phyloP scores from a whole-genome alignment of 805 yeast species.

The Pichia rugopelliculosa region DNA sequence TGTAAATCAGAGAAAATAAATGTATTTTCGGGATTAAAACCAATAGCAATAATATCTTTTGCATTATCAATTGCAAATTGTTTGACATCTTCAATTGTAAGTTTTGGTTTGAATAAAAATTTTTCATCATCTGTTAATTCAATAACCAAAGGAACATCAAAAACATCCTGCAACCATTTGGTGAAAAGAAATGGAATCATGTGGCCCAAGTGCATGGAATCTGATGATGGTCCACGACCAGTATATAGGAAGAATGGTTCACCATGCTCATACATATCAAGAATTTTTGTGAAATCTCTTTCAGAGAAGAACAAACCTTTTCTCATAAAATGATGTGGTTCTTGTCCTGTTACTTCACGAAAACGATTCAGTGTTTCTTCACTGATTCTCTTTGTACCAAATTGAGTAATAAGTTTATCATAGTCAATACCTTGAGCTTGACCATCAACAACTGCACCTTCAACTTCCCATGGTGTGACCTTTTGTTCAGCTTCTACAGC shows the following conservation, averaged over 20 bases:
- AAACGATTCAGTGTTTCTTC: constrained; percentile 71
- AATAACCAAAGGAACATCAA: constrained; percentile 89
- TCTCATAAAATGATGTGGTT: constrained; percentile 84
- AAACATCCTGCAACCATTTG: constrained; percentile 96
- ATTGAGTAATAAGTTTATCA: constrained; percentile 75
- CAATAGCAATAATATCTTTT: constrained; percentile 87
- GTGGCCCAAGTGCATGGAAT: constrained; percentile 94
- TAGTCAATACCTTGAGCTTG: constrained; percentile 86
- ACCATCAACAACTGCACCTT: constrained; percentile 96
- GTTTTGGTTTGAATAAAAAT: constrained; percentile 84
- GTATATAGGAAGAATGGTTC: constrained; percentile 94
- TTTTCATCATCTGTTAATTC: constrained; percentile 97
- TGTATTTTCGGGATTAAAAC: constrained; percentile 91
- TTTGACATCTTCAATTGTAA: constrained; percentile 85
- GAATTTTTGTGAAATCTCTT: constrained; percentile 69
- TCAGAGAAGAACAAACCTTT: constrained; percentile 92
- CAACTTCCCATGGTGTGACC: constrained; percentile 98
- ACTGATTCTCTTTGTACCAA: constrained; percentile 74
- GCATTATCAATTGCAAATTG: constrained; percentile 74
- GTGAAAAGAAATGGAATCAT: constrained; percentile 94
- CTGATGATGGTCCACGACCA: constrained; percentile 95
- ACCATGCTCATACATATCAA: constrained; percentile 88
- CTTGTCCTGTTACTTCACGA: constrained; percentile 73
- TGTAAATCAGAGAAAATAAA: constrained; percentile 89
- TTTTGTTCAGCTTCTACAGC: constrained; percentile 38